Evolutionary conservation across 768 basidiomycete genomes (phyloP).

Genomic region (Russula olivacea): DNA sequence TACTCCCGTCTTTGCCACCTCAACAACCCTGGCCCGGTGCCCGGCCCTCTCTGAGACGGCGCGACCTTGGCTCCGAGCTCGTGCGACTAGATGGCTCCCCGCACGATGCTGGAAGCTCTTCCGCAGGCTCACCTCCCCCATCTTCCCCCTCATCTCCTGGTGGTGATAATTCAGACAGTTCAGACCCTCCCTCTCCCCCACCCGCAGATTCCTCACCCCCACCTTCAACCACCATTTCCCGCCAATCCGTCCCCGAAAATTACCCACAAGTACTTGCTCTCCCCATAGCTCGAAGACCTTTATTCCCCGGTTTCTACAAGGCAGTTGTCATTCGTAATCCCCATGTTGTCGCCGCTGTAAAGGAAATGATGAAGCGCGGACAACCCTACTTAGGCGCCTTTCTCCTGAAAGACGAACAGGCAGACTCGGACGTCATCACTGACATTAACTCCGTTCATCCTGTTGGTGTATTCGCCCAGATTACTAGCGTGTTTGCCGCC

Average conservation of each 20-base stretch:
- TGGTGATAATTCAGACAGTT: constrained; percentile 34
- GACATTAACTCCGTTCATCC: constrained; percentile 82
- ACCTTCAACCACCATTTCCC: constrained; percentile 58
- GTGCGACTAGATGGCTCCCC: constrained; percentile 18
- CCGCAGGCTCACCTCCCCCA: constrained; percentile 35
- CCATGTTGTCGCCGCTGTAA: constrained; percentile 85
- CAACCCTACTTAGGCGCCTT: constrained; percentile 98
- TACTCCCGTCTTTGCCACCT: neutral
- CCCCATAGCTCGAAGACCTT: constrained; percentile 89
- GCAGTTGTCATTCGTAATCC: constrained; percentile 92
- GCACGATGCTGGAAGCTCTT: constrained; percentile 23
- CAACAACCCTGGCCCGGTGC: neutral
- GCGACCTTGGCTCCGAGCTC: neutral
- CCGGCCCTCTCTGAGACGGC: neutral
- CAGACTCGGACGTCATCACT: constrained; percentile 89
- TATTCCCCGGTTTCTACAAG: constrained; percentile 98
- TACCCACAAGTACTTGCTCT: constrained; percentile 95
- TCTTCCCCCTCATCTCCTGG: constrained; percentile 40
- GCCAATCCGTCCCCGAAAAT: constrained; percentile 80
- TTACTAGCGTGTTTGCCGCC: constrained; percentile 85
- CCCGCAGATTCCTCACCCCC: constrained; percentile 34
- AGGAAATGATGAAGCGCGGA: constrained; percentile 94
- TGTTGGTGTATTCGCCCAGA: constrained; percentile 95
- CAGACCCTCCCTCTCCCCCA: constrained; percentile 39
- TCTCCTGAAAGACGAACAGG: constrained; percentile 87